Evolutionary conservation across 164 flowering plant genomes (phyloP).

Genomic region (Platanus orientalis): DNA sequence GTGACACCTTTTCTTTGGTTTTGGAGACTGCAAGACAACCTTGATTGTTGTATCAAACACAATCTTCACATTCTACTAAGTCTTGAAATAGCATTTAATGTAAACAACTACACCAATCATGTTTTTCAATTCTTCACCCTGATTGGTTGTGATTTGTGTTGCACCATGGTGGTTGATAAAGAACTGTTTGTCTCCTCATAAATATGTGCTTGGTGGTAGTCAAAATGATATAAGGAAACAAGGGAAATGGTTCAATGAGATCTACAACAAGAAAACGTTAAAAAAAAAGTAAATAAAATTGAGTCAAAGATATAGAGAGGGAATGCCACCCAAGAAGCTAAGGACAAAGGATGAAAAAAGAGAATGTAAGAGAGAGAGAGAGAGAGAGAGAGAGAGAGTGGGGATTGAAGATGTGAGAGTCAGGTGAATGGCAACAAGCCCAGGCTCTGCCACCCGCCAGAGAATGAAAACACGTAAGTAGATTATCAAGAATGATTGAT

Average conservation of each 20-base stretch:
- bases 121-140: slow-evolving; percentile 69
- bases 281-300: too few relatives aligned
- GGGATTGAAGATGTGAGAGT: too few relatives aligned
- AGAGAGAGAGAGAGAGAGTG: too few relatives aligned
- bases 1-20: slow-evolving; percentile 36
- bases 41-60: slow-evolving; percentile 73
- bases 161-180: slow-evolving; percentile 64
- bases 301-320: too few relatives aligned
- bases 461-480: too few relatives aligned
- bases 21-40: slow-evolving; percentile 53
- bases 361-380: too few relatives aligned
- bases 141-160: slow-evolving; percentile 38
- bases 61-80: slow-evolving; percentile 77
- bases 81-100: slow-evolving; percentile 65
- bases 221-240: not conserved
- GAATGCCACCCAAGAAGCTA: too few relatives aligned
- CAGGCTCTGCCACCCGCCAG: too few relatives aligned
- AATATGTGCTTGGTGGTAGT: slow-evolving; percentile 26
- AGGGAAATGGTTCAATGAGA: not conserved
- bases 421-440: too few relatives aligned
- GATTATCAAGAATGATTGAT: too few relatives aligned
- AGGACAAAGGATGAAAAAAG: too few relatives aligned
- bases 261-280: too few relatives aligned
- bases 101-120: slow-evolving; percentile 50
- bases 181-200: slow-evolving; percentile 59